Percentiles rank a stretch among this genome's conserved stretches.
These are phyloP conservation scores for Monosporascus cannonballus DNA, from an alignment of 2,329 filamentous ascomycete species.

Conservation along the genomic window DNA sequence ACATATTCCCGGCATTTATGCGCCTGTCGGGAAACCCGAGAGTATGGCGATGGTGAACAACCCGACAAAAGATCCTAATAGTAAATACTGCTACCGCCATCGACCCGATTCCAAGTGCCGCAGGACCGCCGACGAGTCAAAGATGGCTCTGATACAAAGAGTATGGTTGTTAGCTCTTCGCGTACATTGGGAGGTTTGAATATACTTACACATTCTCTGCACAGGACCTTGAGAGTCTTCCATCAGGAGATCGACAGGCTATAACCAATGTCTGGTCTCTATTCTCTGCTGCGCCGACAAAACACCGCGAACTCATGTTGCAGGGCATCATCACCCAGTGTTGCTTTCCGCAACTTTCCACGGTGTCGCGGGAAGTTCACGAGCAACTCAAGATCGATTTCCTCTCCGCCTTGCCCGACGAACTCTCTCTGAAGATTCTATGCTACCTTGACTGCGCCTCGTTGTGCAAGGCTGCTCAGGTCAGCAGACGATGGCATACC, in stretches of 20 bases:
- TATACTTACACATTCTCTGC: conserved; percentile 16
- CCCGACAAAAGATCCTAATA: conserved; percentile 57
- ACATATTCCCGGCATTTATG: conserved; percentile 86
- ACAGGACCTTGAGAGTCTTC: conserved; percentile 75
- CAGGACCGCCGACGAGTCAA: conserved; percentile 85
- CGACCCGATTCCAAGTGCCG: conserved; percentile 90
- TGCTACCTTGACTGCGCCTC: conserved; percentile 90
- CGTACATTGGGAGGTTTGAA: conserved; percentile 1
- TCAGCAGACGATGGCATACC: conserved; percentile 80
- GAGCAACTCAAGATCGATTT: conserved; percentile 98
- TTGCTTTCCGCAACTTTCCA: conserved; percentile 94
- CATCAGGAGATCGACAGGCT: conserved; percentile 82
- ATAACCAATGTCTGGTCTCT: conserved; percentile 97
- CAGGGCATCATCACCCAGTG: conserved; percentile 94
- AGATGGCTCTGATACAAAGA: conserved; percentile 91
- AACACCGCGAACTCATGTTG: conserved; percentile 92
- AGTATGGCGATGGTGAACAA: conserved; percentile 31
- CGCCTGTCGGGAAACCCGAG: conserved; percentile 61
- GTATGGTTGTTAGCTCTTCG: conserved; percentile 41
- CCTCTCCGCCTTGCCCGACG: conserved; percentile 76
- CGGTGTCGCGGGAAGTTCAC: conserved; percentile 81
- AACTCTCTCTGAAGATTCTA: conserved; percentile 89
- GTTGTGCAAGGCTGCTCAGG: conserved; percentile 91
- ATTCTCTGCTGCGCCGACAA: conserved; percentile 90
- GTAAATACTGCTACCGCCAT: conserved; percentile 93